Evolutionary conservation across 306 rosid species (phyloP).

Genomic region (Trifolium dubium): DNA sequence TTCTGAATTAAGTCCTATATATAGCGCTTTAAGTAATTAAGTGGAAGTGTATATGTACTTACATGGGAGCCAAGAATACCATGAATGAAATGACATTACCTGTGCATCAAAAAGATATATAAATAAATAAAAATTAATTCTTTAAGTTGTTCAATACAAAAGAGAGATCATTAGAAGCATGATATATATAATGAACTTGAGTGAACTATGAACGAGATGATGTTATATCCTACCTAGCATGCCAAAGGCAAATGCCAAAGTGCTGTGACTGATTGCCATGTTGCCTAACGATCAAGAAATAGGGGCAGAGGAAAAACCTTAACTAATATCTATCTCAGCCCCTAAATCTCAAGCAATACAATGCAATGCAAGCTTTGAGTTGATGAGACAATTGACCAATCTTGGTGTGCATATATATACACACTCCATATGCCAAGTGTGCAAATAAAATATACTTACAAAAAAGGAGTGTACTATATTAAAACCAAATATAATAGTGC

Average conservation of each 20-base stretch:
- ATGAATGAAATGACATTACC: slow-evolving; percentile 82
- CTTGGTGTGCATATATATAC: background rate
- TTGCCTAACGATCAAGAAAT: background rate
- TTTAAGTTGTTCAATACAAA: background rate
- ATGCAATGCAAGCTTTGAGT: background rate
- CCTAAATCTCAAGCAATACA: background rate
- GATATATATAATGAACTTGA: no score
- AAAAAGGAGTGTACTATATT: background rate
- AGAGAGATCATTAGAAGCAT: no score
- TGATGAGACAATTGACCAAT: background rate
- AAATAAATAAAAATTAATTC: background rate
- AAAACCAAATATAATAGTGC: background rate
- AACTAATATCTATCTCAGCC: background rate
- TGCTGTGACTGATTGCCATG: slow-evolving; percentile 52
- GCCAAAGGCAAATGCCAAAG: slow-evolving; percentile 73
- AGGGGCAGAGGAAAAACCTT: background rate
- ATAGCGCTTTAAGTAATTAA: background rate
- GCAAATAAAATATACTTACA: background rate
- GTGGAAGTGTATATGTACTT: slow-evolving; percentile 43
- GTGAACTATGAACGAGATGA: background rate
- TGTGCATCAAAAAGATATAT: slow-evolving; percentile 42
- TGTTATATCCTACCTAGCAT: slow-evolving; percentile 59
- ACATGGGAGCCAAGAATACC: slow-evolving; percentile 93
- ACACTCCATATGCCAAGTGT: background rate
- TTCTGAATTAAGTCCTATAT: background rate